Base-by-base conservation (phyloP, 305 asterid species). In the Fraxinus xanthoxyloides region DNA sequence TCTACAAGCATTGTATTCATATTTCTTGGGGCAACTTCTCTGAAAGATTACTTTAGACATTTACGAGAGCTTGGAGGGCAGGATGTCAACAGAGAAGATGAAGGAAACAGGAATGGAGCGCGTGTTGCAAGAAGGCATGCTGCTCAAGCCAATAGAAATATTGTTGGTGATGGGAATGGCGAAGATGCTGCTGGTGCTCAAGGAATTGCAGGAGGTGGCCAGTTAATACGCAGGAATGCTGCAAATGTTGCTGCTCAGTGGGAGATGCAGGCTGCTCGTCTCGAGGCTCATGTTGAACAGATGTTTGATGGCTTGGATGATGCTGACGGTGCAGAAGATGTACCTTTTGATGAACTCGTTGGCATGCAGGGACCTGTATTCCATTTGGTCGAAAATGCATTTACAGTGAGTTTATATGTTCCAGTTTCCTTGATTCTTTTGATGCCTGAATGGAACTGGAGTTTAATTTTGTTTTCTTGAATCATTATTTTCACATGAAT, bases 361-460 rank as follows among this genome's bases (percentile, higher is more conserved):
- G 98, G 99, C 88, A 96, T 96, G 98, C 98, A 94, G 90, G 99
- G 98, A 67, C 99, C 98, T 67, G 97, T 96, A 34, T 96, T 96
- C 82, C 99, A 96, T 89, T 90, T 96, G 82, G 98, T 94, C 82
- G 98, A 96, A 85, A 96, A 94, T 84, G 98, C 98, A 56, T 96
- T 96, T 89, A 96, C 99, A 7, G 99, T 96, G 85, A 85, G 97
- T 89, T 74, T 79, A 38, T 81, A 10, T 77, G 74, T 73, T 80
- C 15, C 76, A 79, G 36, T 84, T 61, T 3, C 19, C 78, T 43
- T 54, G 8, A 8, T n/a, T 30, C 74, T 78, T 78, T 82, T 56
- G 5, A 63, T 30, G 17, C 31, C 31, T 31, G 23, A 28, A 56
- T 32, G 9, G 32, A 75, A 4, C 31, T 30, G 4, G 54, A 19